phyloP scores from a whole-genome alignment of 1,284 basidiomycete species.

The Garcileccinum viscosum region DNA sequence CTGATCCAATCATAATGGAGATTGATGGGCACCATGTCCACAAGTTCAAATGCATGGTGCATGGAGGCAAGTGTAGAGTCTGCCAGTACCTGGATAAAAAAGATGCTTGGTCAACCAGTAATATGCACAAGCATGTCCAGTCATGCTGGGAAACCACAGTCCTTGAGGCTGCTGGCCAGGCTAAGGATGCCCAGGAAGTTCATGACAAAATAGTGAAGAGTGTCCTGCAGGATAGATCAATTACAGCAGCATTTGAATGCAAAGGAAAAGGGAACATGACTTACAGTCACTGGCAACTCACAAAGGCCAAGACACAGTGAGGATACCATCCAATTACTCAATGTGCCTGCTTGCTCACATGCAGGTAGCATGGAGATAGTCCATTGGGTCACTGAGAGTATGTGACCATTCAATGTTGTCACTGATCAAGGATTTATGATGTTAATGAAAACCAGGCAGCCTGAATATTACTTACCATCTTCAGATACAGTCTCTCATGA shows the following conservation, averaged over 20 bases:
- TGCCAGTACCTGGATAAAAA: background rate
- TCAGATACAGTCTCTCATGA: background rate
- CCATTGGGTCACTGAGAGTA: constrained; percentile 31
- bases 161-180: background rate
- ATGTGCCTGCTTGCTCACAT: background rate
- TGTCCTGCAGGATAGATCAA: background rate
- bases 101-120: background rate
- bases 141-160: background rate
- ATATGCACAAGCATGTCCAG: background rate
- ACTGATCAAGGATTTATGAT: constrained; percentile 27
- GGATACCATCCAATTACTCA: background rate
- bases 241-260: background rate
- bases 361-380: constrained; percentile 18
- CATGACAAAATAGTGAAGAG: background rate
- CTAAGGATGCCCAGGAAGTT: background rate
- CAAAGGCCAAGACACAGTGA: background rate
- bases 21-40: background rate
- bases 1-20: background rate
- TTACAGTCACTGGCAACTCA: background rate
- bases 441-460: constrained; percentile 14
- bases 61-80: background rate
- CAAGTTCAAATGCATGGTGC: background rate
- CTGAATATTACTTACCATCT: background rate
- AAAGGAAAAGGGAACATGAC: background rate
- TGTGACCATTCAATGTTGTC: constrained; percentile 29